phyloP scores from a whole-genome alignment of 106 monocot species.

The Dioscorea zingiberensis region DNA sequence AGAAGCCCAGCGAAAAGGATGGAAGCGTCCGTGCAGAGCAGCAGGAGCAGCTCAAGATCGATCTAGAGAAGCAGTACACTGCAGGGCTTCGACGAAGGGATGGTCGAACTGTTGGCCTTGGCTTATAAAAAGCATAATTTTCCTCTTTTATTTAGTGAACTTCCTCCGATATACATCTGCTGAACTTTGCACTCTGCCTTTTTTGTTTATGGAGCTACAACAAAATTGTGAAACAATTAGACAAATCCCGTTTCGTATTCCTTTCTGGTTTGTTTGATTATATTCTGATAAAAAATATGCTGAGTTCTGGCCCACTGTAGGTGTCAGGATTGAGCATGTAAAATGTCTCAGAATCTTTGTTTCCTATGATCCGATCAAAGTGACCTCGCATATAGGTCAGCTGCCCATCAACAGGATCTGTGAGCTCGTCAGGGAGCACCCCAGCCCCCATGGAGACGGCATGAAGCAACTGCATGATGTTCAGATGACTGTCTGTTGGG shows the following conservation, averaged over 20 bases:
- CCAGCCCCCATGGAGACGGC: slow-evolving; percentile 57
- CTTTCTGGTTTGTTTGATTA: slow-evolving; percentile 1
- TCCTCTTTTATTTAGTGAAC: not conserved
- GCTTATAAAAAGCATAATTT: slow-evolving; percentile 31
- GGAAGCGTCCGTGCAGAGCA: slow-evolving; percentile 39
- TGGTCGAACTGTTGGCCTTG: slow-evolving; percentile 95
- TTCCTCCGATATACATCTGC: too few relatives aligned
- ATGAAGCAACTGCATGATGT: slow-evolving; percentile 38
- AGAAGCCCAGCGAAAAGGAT: slow-evolving; percentile 33
- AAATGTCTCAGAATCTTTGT: slow-evolving; percentile 53
- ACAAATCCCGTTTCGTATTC: not conserved
- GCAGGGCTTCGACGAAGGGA: slow-evolving; percentile 91
- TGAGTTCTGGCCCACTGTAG: slow-evolving; percentile 35
- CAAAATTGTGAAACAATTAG: not conserved
- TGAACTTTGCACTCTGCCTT: too few relatives aligned
- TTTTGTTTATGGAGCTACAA: too few relatives aligned
- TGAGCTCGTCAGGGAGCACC: slow-evolving; percentile 29
- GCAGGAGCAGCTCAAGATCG: slow-evolving; percentile 64
- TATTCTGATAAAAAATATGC: slow-evolving; percentile 57
- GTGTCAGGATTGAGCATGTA: slow-evolving; percentile 49
- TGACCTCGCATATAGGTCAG: slow-evolving; percentile 47
- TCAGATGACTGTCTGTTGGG: slow-evolving; percentile 26
- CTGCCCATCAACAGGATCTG: slow-evolving; percentile 26
- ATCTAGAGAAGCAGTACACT: slow-evolving; percentile 94
- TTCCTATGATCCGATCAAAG: slow-evolving; percentile 39